Base-by-base conservation (phyloP, 345 rosid species). In the Excoecaria cochinchinensis region DNA sequence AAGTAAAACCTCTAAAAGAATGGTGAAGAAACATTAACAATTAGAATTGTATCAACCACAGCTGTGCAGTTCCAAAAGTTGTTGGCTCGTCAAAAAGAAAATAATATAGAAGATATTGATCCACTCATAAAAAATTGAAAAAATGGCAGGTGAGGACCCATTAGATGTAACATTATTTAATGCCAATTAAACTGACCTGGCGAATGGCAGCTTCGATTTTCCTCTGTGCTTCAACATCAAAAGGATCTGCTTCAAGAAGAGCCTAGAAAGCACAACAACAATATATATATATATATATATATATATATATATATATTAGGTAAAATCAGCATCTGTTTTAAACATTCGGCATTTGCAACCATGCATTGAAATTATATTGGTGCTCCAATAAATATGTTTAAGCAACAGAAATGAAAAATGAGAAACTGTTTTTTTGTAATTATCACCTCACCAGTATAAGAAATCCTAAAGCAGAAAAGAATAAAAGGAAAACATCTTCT, bases 131-230 rank as follows among this genome's bases (percentile, higher is more conserved):
- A 8, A 65, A 65, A 4, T 8, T 19, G 13, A 65, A 1, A 19
- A 65, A 65, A 16, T 65, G 1, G 6, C 4, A 42, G 38, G 51
- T n/a, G 14, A 65, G 19, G 10, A 25, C 22, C 14, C 57, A 39
- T 65, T 65, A 47, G 36, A 42, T 52, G 72, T 69, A 24, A 51
- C 42, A 25, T 55, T 50, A 1, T 21, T 25, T 25, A 70, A 52
- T 52, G 48, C 10, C 4, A 70, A 16, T 52, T 52, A 42, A 42
- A 79, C 81, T 70, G 70, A 93, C 99, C 96, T 95, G 99, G 8
- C 87, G 92, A 81, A 95, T 95, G 78, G 97, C 91, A 79, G 94
- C 99, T 90, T 95, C 99, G 39, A 95, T 93, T 87, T 93, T 95
- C 89, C 78, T 93, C 76, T 95, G 99, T 69, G 98, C 93, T 80